A percentile compares a stretch with the other conserved stretches of the same genome.
Conservation (phyloP, 345 rosid species). For the Theobroma cacao region DNA sequence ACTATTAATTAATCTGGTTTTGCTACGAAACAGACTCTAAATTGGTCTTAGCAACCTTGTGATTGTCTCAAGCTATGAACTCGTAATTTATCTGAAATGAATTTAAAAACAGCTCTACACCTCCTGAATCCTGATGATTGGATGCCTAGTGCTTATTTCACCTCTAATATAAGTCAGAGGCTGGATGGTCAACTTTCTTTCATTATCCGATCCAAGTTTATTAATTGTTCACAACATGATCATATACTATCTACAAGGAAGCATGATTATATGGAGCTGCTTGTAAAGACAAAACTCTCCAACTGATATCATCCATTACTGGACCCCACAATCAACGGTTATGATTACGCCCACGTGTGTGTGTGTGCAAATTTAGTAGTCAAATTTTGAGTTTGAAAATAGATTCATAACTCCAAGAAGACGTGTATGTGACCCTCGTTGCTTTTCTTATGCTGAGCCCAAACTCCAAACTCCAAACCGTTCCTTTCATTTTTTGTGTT, state of each 20-base stretch:
- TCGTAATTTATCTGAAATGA: too few relatives aligned
- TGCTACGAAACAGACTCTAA: too few relatives aligned
- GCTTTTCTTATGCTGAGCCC: neutral
- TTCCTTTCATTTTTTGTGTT: neutral
- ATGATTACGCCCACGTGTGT: neutral
- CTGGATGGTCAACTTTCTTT: too few relatives aligned
- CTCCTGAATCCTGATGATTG: too few relatives aligned
- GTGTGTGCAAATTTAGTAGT: neutral
- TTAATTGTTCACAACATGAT: too few relatives aligned
- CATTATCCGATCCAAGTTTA: too few relatives aligned
- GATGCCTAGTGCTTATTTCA: too few relatives aligned
- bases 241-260: too few relatives aligned
- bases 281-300: neutral
- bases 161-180: too few relatives aligned
- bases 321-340: neutral
- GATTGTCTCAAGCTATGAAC: too few relatives aligned
- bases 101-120: neutral
- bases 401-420: neutral
- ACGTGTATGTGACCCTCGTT: neutral
- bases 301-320: neutral
- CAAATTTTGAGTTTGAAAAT: neutral
- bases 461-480: neutral
- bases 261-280: neutral
- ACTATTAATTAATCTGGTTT: too few relatives aligned
- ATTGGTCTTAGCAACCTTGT: too few relatives aligned